Evolutionary conservation across 2,329 filamentous ascomycete species (phyloP).

Genomic region (Acephala macrosclerotiorum): DNA sequence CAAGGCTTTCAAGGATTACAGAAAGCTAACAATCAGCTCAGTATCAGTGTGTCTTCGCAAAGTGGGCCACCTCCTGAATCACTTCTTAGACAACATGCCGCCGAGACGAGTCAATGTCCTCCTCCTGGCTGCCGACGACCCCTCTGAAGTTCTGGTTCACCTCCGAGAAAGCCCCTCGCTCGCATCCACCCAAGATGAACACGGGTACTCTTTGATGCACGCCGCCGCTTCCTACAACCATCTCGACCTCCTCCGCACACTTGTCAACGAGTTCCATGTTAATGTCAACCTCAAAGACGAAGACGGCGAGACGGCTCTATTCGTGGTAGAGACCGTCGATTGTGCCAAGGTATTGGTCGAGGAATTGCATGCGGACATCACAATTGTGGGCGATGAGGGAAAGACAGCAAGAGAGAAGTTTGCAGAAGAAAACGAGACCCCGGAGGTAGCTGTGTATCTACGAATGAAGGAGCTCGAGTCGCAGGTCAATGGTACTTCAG

Average conservation of each 20-base stretch:
- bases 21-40: neutral
- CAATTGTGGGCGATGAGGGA: slow-evolving; percentile 74
- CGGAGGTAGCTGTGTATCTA: slow-evolving; percentile 78
- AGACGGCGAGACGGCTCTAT: slow-evolving; percentile 93
- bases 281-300: slow-evolving; percentile 85
- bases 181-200: slow-evolving; percentile 82
- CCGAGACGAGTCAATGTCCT: slow-evolving; percentile 63
- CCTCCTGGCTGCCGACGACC: slow-evolving; percentile 84
- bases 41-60: neutral
- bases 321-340: slow-evolving; percentile 83
- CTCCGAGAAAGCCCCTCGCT: slow-evolving; percentile 78
- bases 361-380: slow-evolving; percentile 76
- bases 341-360: slow-evolving; percentile 83
- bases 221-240: slow-evolving; percentile 94
- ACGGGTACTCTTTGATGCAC: slow-evolving; percentile 94
- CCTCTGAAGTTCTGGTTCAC: slow-evolving; percentile 74
- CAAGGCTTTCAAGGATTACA: neutral
- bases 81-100: slow-evolving; percentile 23
- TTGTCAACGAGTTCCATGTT: slow-evolving; percentile 80
- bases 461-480: slow-evolving; percentile 45
- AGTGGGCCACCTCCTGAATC: neutral
- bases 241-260: slow-evolving; percentile 75
- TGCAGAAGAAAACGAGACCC: slow-evolving; percentile 78
- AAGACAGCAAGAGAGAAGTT: slow-evolving; percentile 85
- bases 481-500: slow-evolving; percentile 41